These are phyloP conservation scores for Triticum turgidum DNA, from an alignment of 176 grass and related monocot genomes.

Conservation along the genomic window DNA sequence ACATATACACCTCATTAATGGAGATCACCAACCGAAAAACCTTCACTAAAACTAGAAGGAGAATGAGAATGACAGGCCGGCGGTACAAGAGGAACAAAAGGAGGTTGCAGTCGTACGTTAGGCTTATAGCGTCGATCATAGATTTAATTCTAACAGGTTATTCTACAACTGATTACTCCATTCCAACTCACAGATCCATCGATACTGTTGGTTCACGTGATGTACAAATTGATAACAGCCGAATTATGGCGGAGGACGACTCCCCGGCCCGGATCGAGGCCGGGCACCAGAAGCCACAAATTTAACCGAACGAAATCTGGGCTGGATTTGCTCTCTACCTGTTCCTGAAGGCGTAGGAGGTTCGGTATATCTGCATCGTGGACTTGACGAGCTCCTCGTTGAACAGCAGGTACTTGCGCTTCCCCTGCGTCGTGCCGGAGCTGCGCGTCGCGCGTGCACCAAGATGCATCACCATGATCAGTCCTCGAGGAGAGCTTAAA, in stretches of 20 bases:
- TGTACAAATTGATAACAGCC: not conserved
- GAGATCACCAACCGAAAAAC: not conserved
- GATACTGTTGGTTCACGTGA: not conserved
- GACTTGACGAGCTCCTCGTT: constrained; percentile 80
- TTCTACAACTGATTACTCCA: not conserved
- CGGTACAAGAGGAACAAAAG: not conserved
- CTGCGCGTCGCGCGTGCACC: constrained; percentile 24
- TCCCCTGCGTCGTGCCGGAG: constrained; percentile 92
- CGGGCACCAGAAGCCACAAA: not conserved
- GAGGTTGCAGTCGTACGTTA: not conserved
- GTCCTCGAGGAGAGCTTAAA: not conserved
- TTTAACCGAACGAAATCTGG: not conserved
- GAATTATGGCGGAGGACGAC: constrained; percentile 10
- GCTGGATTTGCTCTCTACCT: constrained; percentile 7
- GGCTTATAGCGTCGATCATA: not conserved
- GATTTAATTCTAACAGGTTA: not conserved
- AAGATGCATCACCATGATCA: not conserved
- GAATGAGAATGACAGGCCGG: not conserved
- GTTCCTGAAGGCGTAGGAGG: constrained; percentile 83
- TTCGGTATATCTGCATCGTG: constrained; percentile 81
- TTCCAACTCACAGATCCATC: constrained; percentile 1
- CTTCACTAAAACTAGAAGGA: not conserved
- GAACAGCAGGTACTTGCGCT: constrained; percentile 78
- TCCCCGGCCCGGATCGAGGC: not conserved
- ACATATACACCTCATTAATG: not conserved